Evolutionary conservation across 495 filamentous ascomycete genomes (phyloP).

Genomic region (Thozetella sp.): DNA sequence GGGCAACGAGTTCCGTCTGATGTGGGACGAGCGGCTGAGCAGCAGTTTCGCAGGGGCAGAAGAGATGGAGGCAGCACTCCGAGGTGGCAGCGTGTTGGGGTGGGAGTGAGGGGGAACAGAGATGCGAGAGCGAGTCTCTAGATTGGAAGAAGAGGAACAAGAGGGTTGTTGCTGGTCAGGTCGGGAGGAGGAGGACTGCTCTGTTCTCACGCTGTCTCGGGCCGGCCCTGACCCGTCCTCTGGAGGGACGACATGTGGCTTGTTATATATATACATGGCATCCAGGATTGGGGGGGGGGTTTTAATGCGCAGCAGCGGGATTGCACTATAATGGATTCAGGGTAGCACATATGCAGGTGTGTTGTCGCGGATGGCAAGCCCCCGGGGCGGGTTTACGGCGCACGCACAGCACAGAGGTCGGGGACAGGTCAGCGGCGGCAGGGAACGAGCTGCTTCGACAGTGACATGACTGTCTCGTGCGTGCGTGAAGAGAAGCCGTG

Average conservation of each 20-base stretch:
- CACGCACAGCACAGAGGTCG: not conserved
- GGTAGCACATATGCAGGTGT: constrained; percentile 28
- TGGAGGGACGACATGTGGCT: constrained; percentile 18
- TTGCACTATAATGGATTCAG: constrained; percentile 12
- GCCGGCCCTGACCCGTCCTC: constrained; percentile 10
- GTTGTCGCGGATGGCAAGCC: constrained; percentile 17
- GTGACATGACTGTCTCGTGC: not conserved
- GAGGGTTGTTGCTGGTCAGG: not conserved
- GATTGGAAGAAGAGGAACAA: constrained; percentile 20
- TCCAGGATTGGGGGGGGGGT: constrained; percentile 7
- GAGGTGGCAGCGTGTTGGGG: constrained; percentile 21
- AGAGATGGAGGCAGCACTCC: constrained; percentile 14
- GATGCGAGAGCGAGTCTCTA: constrained; percentile 23
- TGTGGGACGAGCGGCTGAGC: constrained; percentile 12
- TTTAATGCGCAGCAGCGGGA: too few relatives aligned
- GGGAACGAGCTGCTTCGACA: not conserved
- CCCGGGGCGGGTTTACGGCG: not conserved
- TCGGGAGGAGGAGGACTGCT: constrained; percentile 10
- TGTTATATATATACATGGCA: constrained; percentile 31
- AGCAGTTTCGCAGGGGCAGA: constrained; percentile 11
- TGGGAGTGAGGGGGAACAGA: constrained; percentile 13
- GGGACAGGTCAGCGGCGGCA: constrained; percentile 5
- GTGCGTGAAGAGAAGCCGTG: not conserved
- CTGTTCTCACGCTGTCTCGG: constrained; percentile 5
- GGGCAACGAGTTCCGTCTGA: constrained; percentile 23